Conservation (phyloP, 176 grass and related monocot genomes). For the Chloris gayana region DNA sequence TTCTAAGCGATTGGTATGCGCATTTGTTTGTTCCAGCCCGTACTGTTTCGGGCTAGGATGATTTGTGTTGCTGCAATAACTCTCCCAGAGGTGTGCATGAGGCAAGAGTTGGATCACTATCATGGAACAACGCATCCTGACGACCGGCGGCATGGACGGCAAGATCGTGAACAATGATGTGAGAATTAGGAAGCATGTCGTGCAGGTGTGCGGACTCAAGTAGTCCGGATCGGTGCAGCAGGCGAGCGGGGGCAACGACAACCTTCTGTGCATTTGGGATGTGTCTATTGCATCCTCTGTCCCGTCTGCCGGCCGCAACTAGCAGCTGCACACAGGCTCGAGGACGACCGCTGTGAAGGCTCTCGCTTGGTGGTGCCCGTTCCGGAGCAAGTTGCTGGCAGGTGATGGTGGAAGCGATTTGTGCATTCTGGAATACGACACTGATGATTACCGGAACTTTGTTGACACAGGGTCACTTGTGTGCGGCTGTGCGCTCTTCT, state of each 20-base stretch:
- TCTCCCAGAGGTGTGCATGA: constrained; percentile 50
- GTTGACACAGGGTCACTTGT: constrained; percentile 56
- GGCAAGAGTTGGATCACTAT: constrained; percentile 63
- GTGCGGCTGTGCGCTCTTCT: too few relatives aligned
- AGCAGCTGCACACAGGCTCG: constrained; percentile 65
- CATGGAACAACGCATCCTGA: constrained; percentile 72
- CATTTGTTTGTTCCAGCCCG: too few relatives aligned
- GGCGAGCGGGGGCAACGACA: constrained; percentile 72
- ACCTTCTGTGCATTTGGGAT: constrained; percentile 68
- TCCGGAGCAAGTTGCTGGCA: constrained; percentile 71
- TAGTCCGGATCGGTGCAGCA: constrained; percentile 69
- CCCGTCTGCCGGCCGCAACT: constrained; percentile 50
- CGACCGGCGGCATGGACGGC: constrained; percentile 63
- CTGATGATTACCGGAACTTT: constrained; percentile 55
- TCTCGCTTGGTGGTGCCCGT: constrained; percentile 73
- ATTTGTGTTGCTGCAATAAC: constrained; percentile 16
- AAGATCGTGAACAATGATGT: constrained; percentile 73
- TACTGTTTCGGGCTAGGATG: too few relatives aligned
- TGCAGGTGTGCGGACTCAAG: constrained; percentile 71
- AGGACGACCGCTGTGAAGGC: constrained; percentile 72
- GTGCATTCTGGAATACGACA: constrained; percentile 73
- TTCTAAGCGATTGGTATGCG: too few relatives aligned
- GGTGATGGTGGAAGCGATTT: constrained; percentile 54
- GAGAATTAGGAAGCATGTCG: constrained; percentile 53
- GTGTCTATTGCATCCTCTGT: constrained; percentile 55